Base-by-base conservation (phyloP, 2,329 filamentous ascomycete genomes). In the Claviceps sp. region DNA sequence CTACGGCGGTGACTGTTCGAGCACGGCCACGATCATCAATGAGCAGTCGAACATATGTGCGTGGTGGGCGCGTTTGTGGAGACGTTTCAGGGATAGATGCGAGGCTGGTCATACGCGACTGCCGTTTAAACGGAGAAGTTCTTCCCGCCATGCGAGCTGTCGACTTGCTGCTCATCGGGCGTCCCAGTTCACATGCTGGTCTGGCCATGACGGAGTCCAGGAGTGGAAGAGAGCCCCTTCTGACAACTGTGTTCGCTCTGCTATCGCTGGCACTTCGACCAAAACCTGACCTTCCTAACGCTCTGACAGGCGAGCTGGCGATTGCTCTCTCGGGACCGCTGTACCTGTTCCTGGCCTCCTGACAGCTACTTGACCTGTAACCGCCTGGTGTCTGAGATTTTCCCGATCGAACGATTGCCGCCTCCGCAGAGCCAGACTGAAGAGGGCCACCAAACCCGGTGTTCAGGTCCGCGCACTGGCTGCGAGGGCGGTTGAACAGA, bases 1-100 rank as follows among this genome's bases (percentile, higher is more conserved):
- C 65, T 10, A 73, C 62, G 1, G 73, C 75, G 1, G 75, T 75
- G 56, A 80, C 76, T 8, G 78, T 76, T 37, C 74, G 71, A 14
- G 78, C 78, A 52, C 78, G 73, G 22, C 81, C 81, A 50, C 75
- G 74, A n/a, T 77, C 71, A 59, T 83, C 80, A 55, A 84, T 82
- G 16, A 73, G 80, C 55, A 84, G 81, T 58, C 76, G 80, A 6
- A 84, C 78, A 43, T 80, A 75, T 1, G 78, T 75, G 42, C 76
- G 71, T 40, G 73, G 71, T 22, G 22, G 22, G 49, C 70, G 67
- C 1, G 73, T 65, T 1, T 68, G 66, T 2, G 68, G 61, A 19
- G 63, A 56, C 11, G 70, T 64, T 60, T 84, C 81, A 0, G 79
- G 78, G 34, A 84, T 83, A 1, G 80, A 80, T 0, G 71, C 73